A percentile compares a stretch with the other conserved stretches of the same genome.
Evolutionary conservation across 2,329 filamentous ascomycete genomes (phyloP).

Genomic region (Daldinia sp.): DNA sequence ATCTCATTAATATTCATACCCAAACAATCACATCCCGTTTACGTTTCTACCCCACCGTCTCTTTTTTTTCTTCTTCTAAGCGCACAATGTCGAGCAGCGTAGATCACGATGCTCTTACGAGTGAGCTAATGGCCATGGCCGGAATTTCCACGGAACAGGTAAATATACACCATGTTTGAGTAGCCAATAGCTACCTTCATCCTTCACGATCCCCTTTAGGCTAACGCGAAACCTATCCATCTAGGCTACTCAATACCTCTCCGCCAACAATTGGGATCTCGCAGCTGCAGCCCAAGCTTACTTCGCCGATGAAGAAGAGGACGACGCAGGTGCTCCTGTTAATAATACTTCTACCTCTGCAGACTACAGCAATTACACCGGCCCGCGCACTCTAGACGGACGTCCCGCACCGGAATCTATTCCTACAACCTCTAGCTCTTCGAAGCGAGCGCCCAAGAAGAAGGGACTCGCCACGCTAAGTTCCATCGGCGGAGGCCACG

Average conservation of each 20-base stretch:
- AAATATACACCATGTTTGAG: conserved; percentile 1
- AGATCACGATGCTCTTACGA: conserved; percentile 60
- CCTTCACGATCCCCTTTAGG: conserved; percentile 2
- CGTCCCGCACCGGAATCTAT: conserved; percentile 65
- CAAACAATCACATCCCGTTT: not conserved
- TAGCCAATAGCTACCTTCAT: not conserved
- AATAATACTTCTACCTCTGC: conserved; percentile 52
- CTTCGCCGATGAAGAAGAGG: conserved; percentile 69
- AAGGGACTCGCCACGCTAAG: conserved; percentile 72
- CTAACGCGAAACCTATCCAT: conserved; percentile 18
- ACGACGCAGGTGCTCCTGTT: conserved; percentile 56
- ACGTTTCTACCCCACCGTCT: not conserved
- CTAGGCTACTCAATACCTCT: conserved; percentile 76
- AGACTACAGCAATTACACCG: conserved; percentile 62
- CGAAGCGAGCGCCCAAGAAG: conserved; percentile 64
- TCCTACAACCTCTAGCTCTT: conserved; percentile 51
- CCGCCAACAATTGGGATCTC: conserved; percentile 74
- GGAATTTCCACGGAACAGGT: conserved; percentile 58
- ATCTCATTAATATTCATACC: not conserved
- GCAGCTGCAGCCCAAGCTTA: conserved; percentile 71
- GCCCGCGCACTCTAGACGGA: conserved; percentile 72
- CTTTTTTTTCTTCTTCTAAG: conserved; percentile 20
- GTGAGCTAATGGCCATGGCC: conserved; percentile 69
- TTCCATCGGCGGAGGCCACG: conserved; percentile 63
- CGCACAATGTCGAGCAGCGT: conserved; percentile 52